Evolutionary conservation across 495 filamentous ascomycete species (phyloP).

Genomic region (Podospora australis): DNA sequence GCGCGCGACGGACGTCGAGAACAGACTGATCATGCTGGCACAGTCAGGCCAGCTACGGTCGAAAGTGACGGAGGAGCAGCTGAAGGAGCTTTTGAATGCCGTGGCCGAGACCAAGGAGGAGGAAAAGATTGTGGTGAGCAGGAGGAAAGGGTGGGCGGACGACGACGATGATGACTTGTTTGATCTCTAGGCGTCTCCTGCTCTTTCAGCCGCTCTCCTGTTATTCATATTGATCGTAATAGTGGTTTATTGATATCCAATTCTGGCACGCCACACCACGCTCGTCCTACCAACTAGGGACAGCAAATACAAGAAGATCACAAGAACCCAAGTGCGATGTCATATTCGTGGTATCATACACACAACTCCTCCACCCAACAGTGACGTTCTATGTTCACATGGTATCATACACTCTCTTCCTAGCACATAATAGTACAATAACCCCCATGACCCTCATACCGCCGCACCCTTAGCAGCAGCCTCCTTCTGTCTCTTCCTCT

Average conservation of each 20-base stretch:
- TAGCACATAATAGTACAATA: neutral
- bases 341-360: neutral
- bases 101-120: slow-evolving; percentile 65
- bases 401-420: neutral
- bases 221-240: neutral
- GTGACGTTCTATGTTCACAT: no score
- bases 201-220: neutral
- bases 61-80: slow-evolving; percentile 86
- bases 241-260: neutral
- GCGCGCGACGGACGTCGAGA: slow-evolving; percentile 85
- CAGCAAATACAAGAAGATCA: no score
- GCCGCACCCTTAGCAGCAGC: slow-evolving; percentile 21
- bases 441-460: slow-evolving; percentile 1
- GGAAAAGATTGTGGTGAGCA: slow-evolving; percentile 75
- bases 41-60: slow-evolving; percentile 75
- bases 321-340: neutral
- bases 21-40: slow-evolving; percentile 85
- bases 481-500: slow-evolving; percentile 60
- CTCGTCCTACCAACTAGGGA: no score
- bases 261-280: neutral
- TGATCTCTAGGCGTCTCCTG: slow-evolving; percentile 38
- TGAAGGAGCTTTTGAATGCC: slow-evolving; percentile 83
- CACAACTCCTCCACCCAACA: neutral
- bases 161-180: slow-evolving; percentile 78
- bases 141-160: slow-evolving; percentile 73